Conservation (phyloP, 345 rosid species). For the Physaria fendleri region DNA sequence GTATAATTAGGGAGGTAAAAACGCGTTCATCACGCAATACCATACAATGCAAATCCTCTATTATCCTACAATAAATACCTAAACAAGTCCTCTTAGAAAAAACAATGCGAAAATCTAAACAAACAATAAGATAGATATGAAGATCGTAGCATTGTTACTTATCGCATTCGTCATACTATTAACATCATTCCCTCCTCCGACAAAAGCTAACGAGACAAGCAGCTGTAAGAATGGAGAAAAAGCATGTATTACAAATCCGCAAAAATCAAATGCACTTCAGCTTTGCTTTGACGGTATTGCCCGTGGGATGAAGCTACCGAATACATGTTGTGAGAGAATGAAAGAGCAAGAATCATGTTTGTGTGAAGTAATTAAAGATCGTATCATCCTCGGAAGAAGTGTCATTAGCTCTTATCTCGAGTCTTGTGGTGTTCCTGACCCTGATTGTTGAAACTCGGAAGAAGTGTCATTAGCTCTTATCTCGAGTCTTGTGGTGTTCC, state of each 20-base stretch:
- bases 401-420: neutral
- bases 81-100: neutral
- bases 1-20: neutral
- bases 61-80: neutral
- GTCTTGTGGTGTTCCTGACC: conserved; percentile 18
- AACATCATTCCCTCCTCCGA: neutral
- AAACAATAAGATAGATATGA: neutral
- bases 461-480: neutral
- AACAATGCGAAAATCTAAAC: neutral
- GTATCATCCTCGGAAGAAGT: neutral
- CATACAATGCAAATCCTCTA: neutral
- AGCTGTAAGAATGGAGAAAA: neutral
- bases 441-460: neutral
- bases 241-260: neutral
- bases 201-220: neutral
- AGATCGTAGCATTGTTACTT: conserved; percentile 10
- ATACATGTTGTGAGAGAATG: conserved; percentile 6
- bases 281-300: conserved; percentile 11
- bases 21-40: neutral
- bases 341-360: neutral
- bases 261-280: neutral
- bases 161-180: neutral
- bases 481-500: conserved; percentile 17
- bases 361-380: neutral
- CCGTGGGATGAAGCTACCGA: neutral